These are phyloP conservation scores for Ormosia semicastrata DNA, from an alignment of 306 rosid species.

Conservation along the genomic window DNA sequence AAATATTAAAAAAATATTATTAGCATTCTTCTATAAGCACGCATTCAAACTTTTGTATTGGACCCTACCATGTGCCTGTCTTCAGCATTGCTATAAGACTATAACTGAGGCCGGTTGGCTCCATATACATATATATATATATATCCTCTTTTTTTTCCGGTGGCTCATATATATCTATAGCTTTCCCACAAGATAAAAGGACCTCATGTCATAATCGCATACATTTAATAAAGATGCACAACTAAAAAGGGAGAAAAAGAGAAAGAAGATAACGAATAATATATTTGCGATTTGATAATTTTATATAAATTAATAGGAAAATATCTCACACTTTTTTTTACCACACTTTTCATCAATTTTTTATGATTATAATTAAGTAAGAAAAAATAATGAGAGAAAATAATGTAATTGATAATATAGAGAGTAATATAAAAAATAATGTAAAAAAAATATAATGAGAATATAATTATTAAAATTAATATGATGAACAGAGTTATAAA, in stretches of 20 bases:
- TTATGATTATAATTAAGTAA: too few species aligned
- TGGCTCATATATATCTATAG: background rate
- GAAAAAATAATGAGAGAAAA: too few species aligned
- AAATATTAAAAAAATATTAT: too few species aligned
- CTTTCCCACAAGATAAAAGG: slow-evolving; percentile 25
- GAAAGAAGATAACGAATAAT: background rate
- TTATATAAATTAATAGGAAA: background rate
- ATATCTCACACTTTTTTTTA: too few species aligned
- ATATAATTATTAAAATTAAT: too few species aligned
- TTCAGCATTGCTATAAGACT: background rate
- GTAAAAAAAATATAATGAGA: too few species aligned
- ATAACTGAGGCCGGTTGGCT: background rate
- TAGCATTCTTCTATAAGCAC: too few species aligned
- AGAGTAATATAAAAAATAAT: too few species aligned
- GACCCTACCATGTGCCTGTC: slow-evolving; percentile 44
- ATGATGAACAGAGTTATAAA: too few species aligned
- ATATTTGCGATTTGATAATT: background rate
- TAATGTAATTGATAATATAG: too few species aligned
- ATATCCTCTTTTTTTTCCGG: too few species aligned
- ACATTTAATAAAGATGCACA: slow-evolving; percentile 29
- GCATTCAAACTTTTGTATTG: background rate
- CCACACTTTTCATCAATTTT: too few species aligned
- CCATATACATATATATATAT: background rate
- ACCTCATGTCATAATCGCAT: slow-evolving; percentile 29
- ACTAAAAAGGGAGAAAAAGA: background rate